phyloP scores from a whole-genome alignment of 306 rosid genomes.

The Sicyos baderoa region DNA sequence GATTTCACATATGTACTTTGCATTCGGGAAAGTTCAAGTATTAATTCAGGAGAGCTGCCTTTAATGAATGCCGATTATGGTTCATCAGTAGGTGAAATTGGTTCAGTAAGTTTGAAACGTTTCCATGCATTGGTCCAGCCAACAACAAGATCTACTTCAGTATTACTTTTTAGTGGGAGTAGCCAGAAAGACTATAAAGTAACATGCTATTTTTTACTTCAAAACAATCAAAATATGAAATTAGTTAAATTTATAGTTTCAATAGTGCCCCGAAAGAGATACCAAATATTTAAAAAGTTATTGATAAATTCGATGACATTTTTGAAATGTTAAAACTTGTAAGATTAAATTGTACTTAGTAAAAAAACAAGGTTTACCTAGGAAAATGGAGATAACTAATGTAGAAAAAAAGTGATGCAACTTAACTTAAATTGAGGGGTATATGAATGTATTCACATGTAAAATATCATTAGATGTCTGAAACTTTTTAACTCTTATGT shows the following conservation, averaged over 20 bases:
- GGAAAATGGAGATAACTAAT: too few relatives aligned
- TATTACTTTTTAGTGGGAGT: constrained; percentile 29
- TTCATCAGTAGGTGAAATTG: constrained; percentile 87
- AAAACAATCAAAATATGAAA: neutral
- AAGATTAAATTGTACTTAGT: too few relatives aligned
- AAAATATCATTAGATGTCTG: neutral
- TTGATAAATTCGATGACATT: neutral
- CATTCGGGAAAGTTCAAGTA: constrained; percentile 50
- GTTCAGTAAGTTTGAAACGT: constrained; percentile 71
- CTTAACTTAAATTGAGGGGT: neutral
- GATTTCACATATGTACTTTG: constrained; percentile 59
- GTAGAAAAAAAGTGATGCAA: too few relatives aligned
- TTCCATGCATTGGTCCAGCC: constrained; percentile 50
- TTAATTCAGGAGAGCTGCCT: constrained; percentile 42
- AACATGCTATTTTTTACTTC: neutral
- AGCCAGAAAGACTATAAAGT: neutral
- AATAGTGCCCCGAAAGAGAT: neutral
- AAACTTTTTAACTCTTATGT: neutral
- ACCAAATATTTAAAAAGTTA: neutral
- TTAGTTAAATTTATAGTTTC: neutral
- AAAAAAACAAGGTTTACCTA: neutral
- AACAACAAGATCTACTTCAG: constrained; percentile 48
- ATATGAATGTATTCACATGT: neutral
- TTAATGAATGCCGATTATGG: constrained; percentile 81
- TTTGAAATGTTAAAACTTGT: neutral